Base-by-base conservation (phyloP, 768 basidiomycete genomes). In the Steccherinum ochraceum region DNA sequence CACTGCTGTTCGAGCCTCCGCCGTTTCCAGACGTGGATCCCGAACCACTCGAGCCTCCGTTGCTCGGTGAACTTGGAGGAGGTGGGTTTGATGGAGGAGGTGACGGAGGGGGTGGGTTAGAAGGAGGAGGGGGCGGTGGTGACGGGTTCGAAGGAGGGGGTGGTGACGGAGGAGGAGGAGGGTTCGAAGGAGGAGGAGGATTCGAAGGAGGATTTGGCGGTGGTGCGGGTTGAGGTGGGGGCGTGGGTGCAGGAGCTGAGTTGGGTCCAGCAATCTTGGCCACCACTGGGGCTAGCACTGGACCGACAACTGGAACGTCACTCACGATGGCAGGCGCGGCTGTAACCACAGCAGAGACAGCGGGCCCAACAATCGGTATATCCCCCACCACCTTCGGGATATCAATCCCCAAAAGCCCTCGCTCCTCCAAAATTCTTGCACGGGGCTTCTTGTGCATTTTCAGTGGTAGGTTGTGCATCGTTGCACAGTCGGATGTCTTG, bases 241-340 rank as follows among this genome's bases (percentile, higher is more conserved):
- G 41, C 30, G 40, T 21, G 16, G 35, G 21, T 27, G 46, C 3
- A 30, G 46, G 40, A 23, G 46, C 7, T 11, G 45, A 12, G 47
- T 47, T 18, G 4, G 41, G 41, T 13, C 59, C 64, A 35, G 40
- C 61, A 21, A 67, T 57, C 51, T 63, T 46, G 5, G 61, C 59
- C 19, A 75, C 35, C 25, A 77, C 23, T 20, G 72, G 61, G 19
- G 53, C 64, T 30, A 72, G 47, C 16, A 79, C 24, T 2, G 69
- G 64, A n/a, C 61, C 61, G 24, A 74, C 56, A 24, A 78, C 45
- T 10, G 41, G 41, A 43, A 43, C n/a, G 10, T 43, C 30, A 35
- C 30, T 35, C 30, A 35, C 41, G 7, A 43, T 43, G 41, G 7
- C 11, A 43, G 41, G 41, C 21, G 18, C 7, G 21, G 41, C 16